Evolutionary conservation across 2,329 filamentous ascomycete species (phyloP).

Genomic region (Neonectria coccinea): DNA sequence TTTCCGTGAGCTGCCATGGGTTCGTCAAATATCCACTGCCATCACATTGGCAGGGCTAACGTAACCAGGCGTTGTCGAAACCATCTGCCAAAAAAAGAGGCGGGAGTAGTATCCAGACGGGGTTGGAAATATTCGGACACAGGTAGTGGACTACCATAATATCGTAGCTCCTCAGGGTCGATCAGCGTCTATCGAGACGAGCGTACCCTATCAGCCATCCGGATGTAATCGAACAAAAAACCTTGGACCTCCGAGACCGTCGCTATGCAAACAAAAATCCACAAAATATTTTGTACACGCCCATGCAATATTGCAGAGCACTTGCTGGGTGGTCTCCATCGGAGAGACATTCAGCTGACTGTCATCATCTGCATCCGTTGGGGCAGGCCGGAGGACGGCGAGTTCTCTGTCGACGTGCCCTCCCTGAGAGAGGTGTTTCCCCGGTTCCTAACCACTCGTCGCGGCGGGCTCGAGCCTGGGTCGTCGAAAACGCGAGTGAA

Average conservation of each 20-base stretch:
- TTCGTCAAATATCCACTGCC: slow-evolving; percentile 22
- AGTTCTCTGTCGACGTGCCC: slow-evolving; percentile 63
- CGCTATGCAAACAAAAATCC: slow-evolving; percentile 54
- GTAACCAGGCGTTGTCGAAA: slow-evolving; percentile 13
- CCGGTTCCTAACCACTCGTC: slow-evolving; percentile 62
- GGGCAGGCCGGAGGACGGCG: slow-evolving; percentile 62
- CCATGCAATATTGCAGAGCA: slow-evolving; percentile 36
- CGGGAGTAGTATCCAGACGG: slow-evolving; percentile 25
- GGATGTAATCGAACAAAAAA: slow-evolving; percentile 37
- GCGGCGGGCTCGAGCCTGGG: slow-evolving; percentile 66
- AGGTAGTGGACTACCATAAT: slow-evolving; percentile 15
- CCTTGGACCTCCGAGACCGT: slow-evolving; percentile 44
- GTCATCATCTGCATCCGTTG: slow-evolving; percentile 74
- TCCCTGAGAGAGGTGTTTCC: slow-evolving; percentile 66
- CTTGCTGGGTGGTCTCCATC: slow-evolving; percentile 13
- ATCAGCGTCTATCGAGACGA: slow-evolving; percentile 27
- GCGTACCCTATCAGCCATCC: slow-evolving; percentile 24
- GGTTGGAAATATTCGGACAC: slow-evolving; percentile 22
- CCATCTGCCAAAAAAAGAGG: slow-evolving; percentile 14
- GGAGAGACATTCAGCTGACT: slow-evolving; percentile 58
- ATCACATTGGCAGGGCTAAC: slow-evolving; percentile 16
- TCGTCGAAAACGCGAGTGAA: slow-evolving; percentile 76
- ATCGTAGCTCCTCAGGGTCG: slow-evolving; percentile 21
- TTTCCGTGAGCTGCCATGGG: slow-evolving; percentile 18
- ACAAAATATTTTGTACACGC: slow-evolving; percentile 49